Evolutionary conservation across 805 yeast species (phyloP), one percentile per base, ranked within the genome.

Genomic region (Wickerhamiella cacticola): DNA sequence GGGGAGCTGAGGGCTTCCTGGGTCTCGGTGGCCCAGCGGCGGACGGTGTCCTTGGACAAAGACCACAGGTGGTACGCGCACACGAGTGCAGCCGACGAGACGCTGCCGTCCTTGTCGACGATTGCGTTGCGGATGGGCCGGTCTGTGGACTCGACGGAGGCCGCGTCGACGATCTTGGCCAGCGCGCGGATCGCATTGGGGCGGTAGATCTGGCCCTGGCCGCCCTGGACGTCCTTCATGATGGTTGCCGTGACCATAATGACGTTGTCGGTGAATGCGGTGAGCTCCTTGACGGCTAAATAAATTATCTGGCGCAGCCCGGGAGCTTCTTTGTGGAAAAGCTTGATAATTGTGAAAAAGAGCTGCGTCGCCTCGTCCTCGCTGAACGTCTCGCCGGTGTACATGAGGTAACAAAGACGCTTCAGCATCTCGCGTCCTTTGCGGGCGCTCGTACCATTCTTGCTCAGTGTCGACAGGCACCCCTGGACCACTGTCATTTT

Each of bases 401-500:
- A 82, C 53, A 92, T 68, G 61, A 92, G 73, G 59, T 94, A 76
- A 60, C 88, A 71, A 57, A 92, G 71, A 66, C 87, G 79, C 28
- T 96, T 81, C 62, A 92, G 73, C 61, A 89, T 69, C 50, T 71
- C 64, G 58, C 98, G 83, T 61, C 95, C 87, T 66, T 82, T 82
- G 57, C 80, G 82, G 23, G 96, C 83, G 58, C 83, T 80, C 51
- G 88, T 81, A 9, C 95, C 95, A 39, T 92, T 75, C 54, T 88
- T 85, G 69, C 88, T 89, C 74, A 92, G 92, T 52, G 84, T 88
- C 56, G 83, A 83, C 60, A 85, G 70, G 71, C 96, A 88, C 63
- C 88, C 95, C 68, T 92, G 98, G 65, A 82, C 89, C 53, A 92
- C 88, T 9, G 96, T 81, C 97, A 92, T 92, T 68, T 88, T 88